Conservation (phyloP, 192 early-diverging fungal genomes). For the Rhizoclosmatium sp. region DNA sequence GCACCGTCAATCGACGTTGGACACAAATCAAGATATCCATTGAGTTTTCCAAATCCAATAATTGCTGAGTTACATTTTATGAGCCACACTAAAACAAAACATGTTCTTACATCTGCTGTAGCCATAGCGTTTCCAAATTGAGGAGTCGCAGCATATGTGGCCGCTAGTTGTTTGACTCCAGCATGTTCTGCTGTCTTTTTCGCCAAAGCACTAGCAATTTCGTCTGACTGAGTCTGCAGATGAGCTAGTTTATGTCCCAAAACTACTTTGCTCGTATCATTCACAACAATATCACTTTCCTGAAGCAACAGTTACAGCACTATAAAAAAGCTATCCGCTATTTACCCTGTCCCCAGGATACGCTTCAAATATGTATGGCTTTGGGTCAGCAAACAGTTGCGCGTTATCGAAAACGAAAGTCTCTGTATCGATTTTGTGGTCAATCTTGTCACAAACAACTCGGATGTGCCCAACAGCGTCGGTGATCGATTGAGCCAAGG, state of each 20-base stretch:
- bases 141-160: constrained; percentile 45
- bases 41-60: constrained; percentile 51
- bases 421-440: constrained; percentile 39
- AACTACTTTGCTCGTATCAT: constrained; percentile 52
- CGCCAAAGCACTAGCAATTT: constrained; percentile 30
- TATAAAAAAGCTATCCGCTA: not conserved
- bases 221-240: constrained; percentile 39
- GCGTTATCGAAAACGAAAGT: constrained; percentile 47
- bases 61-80: constrained; percentile 37
- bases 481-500: constrained; percentile 30
- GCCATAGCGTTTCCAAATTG: constrained; percentile 46
- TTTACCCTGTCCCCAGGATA: constrained; percentile 42
- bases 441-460: constrained; percentile 14
- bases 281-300: constrained; percentile 43
- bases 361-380: constrained; percentile 43
- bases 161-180: constrained; percentile 42
- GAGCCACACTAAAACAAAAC: not conserved
- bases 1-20: constrained; percentile 29
- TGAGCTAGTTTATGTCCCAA: constrained; percentile 53
- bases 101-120: constrained; percentile 42
- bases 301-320: not conserved
- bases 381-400: constrained; percentile 43
- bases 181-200: constrained; percentile 48
- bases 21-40: constrained; percentile 47
- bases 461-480: constrained; percentile 34